phyloP scores from a whole-genome alignment of 2,329 filamentous ascomycete species.

The Truncatella angustata region DNA sequence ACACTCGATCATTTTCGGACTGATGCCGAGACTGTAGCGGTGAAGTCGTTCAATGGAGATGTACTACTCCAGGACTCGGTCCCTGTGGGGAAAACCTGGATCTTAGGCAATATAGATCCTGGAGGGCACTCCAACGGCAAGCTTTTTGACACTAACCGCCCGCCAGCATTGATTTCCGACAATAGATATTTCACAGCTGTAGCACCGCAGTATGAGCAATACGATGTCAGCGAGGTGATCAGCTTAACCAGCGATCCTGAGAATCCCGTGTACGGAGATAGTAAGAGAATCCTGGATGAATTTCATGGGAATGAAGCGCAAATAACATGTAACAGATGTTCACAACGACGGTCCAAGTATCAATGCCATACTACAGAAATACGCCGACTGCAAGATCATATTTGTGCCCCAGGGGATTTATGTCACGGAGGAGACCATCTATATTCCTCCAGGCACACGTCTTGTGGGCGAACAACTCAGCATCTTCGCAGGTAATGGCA shows the following conservation, averaged over 20 bases:
- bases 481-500: conserved; percentile 45
- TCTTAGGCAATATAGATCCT: conserved; percentile 22
- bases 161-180: conserved; percentile 26
- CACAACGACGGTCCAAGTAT: conserved; percentile 30
- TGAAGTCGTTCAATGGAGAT: conserved; percentile 18
- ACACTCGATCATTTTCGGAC: conserved; percentile 25
- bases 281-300: background rate
- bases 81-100: conserved; percentile 22
- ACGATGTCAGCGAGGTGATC: conserved; percentile 36
- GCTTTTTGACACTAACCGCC: conserved; percentile 26
- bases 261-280: conserved; percentile 37
- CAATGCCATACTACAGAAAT: conserved; percentile 27
- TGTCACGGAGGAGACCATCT: conserved; percentile 3
- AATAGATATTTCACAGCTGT: conserved; percentile 37
- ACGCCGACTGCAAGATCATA: conserved; percentile 33
- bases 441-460: conserved; percentile 24
- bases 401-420: conserved; percentile 40
- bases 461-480: conserved; percentile 56
- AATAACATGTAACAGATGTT: conserved; percentile 17
- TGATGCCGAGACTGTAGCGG: conserved; percentile 19
- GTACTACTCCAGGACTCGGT: conserved; percentile 19
- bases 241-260: conserved; percentile 42
- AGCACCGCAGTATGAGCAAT: conserved; percentile 40
- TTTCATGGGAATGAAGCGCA: no score
- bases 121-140: conserved; percentile 23